phyloP scores from a whole-genome alignment of 768 basidiomycete genomes.

The Hypholoma fasciculare region DNA sequence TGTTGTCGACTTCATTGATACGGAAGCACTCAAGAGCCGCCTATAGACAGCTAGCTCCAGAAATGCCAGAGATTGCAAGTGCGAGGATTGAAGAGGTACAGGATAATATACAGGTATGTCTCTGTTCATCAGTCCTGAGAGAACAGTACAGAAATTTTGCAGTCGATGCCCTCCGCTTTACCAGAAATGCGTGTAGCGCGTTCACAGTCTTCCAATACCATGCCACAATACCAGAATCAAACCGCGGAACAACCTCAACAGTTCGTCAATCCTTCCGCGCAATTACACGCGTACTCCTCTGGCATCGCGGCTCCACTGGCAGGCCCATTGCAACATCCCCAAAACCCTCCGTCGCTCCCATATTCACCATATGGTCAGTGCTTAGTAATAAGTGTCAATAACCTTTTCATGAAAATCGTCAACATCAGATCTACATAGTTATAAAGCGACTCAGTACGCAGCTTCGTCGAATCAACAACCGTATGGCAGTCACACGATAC shows the following conservation, averaged over 20 bases:
- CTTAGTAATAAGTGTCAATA: too few species aligned
- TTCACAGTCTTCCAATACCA: neutral
- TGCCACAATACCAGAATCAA: neutral
- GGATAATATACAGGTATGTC: neutral
- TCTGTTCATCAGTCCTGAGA: neutral
- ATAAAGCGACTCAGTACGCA: too few species aligned
- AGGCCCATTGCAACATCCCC: neutral
- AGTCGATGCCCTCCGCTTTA: neutral
- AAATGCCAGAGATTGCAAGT: neutral
- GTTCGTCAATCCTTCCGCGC: neutral
- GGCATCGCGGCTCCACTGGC: neutral
- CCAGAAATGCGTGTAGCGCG: neutral
- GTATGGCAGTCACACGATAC: too few species aligned
- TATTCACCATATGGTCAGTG: too few species aligned
- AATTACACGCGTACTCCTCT: neutral
- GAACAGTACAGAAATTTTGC: neutral
- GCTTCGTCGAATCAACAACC: too few species aligned
- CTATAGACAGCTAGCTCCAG: neutral
- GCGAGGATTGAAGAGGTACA: constrained; percentile 5
- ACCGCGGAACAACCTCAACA: neutral
- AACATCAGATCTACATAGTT: too few species aligned
- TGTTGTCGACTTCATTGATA: neutral
- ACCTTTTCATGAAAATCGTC: too few species aligned
- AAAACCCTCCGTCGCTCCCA: too few species aligned
- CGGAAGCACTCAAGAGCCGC: neutral